Evolutionary conservation across 257 asterid genomes (phyloP), one percentile per base, ranked within the genome.

Genomic region (Paraleonurus japonicus): DNA sequence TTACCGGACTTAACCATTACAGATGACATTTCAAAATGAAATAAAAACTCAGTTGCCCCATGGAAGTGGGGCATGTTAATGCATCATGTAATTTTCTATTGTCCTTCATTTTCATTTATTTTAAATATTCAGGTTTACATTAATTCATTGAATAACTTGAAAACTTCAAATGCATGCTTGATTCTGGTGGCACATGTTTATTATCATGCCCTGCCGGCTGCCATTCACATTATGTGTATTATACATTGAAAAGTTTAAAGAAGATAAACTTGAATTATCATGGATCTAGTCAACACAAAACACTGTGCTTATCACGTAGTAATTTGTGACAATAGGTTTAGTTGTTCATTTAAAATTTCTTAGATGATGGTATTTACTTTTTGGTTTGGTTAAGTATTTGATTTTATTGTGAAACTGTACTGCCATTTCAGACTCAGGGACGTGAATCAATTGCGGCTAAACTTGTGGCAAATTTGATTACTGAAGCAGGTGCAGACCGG

Each of bases 391-490:
- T 51, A 37, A 67, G 47, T 47, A 66, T 78, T 61, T 78, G 37
- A 30, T 75, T 39, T 53, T 37, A 7, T 75, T 51, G 26, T 37
- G 61, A 69, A 58, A 35, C 11, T 33, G 53, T 43, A 50, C 62
- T 22, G n/a, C 50, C 19, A 32, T 81, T 79, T 35, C 86, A 89
- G 94, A 89, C 92, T 23, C 90, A 89, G 84, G 96, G 96, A 16
- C 94, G 96, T 77, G 96, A 89, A 78, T 84, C 96, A 26, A 89
- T 89, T 79, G 94, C 90, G 9, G 96, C 96, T 81, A 89, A 87
- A 79, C 93, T 89, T 76, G 94, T 89, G 63, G 94, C 96, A 20
- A 89, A 89, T 81, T 62, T 84, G 78, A 87, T 89, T 50, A 89
- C 96, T 41, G 88, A 82, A 76, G 94, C 96, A 47, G 96, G 96